phyloP scores from a whole-genome alignment of 176 grass and related monocot genomes.

The Oropetium thomaeum region DNA sequence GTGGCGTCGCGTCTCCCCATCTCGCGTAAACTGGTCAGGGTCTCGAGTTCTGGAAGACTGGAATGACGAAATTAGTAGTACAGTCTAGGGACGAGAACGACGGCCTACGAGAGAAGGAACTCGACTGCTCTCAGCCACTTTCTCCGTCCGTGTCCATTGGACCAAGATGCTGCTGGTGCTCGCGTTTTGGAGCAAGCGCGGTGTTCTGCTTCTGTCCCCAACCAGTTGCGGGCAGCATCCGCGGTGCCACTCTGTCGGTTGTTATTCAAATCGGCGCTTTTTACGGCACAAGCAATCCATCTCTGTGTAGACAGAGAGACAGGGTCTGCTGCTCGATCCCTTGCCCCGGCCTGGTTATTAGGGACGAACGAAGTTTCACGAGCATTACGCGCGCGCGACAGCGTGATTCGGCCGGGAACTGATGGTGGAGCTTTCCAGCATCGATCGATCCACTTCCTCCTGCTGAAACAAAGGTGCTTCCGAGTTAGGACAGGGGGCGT shows the following conservation, averaged over 20 bases:
- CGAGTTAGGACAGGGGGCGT: not conserved
- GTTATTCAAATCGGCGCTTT: too few relatives aligned
- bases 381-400: not conserved
- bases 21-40: not conserved
- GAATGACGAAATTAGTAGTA: too few relatives aligned
- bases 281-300: not conserved
- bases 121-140: not conserved
- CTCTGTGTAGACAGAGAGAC: too few relatives aligned
- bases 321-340: too few relatives aligned
- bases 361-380: not conserved
- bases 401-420: not conserved
- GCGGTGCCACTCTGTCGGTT: too few relatives aligned
- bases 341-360: not conserved
- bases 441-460: not conserved
- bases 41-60: slow-evolving; percentile 14
- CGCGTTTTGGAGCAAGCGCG: too few relatives aligned
- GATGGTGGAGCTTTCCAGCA: not conserved
- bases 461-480: not conserved
- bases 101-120: too few relatives aligned
- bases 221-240: too few relatives aligned
- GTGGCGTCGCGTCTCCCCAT: not conserved
- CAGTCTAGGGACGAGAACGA: too few relatives aligned
- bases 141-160: too few relatives aligned
- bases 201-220: too few relatives aligned
- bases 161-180: too few relatives aligned